Evolutionary conservation across 352 stramenopile genomes (phyloP).

Genomic region (Phytophthora sansomeana): DNA sequence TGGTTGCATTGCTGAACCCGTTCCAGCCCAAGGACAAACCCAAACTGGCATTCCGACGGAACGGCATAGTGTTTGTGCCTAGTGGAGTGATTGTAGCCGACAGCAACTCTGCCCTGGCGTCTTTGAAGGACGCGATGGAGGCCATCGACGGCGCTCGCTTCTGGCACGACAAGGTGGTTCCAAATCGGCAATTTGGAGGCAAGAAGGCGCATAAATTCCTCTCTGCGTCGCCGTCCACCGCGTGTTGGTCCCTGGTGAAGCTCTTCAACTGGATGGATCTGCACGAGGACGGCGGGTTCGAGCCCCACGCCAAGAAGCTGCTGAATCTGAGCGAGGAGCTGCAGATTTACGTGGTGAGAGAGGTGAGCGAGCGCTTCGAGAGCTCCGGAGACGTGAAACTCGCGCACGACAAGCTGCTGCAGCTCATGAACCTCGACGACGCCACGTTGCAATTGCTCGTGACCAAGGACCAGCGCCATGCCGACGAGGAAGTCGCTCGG

Average conservation of each 20-base stretch:
- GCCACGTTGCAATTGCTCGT: constrained; percentile 70
- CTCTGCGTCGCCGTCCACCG: constrained; percentile 25
- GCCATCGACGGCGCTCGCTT: constrained; percentile 62
- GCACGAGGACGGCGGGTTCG: constrained; percentile 57
- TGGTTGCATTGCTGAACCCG: constrained; percentile 60
- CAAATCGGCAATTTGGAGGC: constrained; percentile 44
- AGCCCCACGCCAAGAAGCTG: constrained; percentile 51
- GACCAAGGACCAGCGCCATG: constrained; percentile 54
- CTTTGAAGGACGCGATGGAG: constrained; percentile 41
- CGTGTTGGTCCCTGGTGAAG: constrained; percentile 53
- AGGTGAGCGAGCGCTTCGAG: constrained; percentile 39
- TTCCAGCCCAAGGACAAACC: constrained; percentile 60
- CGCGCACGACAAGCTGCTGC: constrained; percentile 47
- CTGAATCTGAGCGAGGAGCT: constrained; percentile 49
- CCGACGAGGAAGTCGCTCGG: constrained; percentile 31
- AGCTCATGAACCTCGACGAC: constrained; percentile 62
- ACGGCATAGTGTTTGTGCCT: constrained; percentile 51
- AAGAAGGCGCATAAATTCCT: constrained; percentile 51
- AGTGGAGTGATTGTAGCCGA: neutral
- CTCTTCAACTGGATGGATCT: constrained; percentile 69
- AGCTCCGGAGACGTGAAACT: constrained; percentile 43
- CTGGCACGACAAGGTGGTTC: constrained; percentile 61
- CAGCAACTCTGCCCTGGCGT: constrained; percentile 12
- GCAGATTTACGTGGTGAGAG: constrained; percentile 57
- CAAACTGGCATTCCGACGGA: constrained; percentile 47